A percentile compares a stretch with the other conserved stretches of the same genome.
Evolutionary conservation across 2,329 filamentous ascomycete genomes (phyloP).

Genomic region (Ophiocordyceps unilateralis): DNA sequence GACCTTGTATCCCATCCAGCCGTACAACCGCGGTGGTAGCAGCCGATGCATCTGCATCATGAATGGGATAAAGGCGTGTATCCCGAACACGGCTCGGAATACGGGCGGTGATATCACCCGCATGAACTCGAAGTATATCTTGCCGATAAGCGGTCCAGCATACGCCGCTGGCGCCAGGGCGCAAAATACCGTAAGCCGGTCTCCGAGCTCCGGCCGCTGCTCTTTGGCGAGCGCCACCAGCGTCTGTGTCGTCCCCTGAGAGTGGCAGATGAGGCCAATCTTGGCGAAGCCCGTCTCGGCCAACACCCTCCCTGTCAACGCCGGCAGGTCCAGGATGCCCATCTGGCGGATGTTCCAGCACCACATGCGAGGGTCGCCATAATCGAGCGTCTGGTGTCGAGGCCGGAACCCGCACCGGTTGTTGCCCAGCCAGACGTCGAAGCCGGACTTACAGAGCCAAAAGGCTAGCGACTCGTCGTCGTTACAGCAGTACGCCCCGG

Average conservation of each 20-base stretch:
- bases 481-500: conserved; percentile 77
- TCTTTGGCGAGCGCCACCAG: conserved; percentile 80
- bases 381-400: conserved; percentile 51
- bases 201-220: conserved; percentile 68
- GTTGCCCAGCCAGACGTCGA: conserved; percentile 91
- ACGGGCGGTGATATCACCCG: conserved; percentile 55
- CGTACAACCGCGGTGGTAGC: conserved; percentile 53
- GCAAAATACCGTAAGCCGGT: conserved; percentile 76
- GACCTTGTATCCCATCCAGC: conserved; percentile 69
- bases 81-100: conserved; percentile 74
- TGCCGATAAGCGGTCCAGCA: conserved; percentile 68
- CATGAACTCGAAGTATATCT: conserved; percentile 89
- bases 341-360: conserved; percentile 91
- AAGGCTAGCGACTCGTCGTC: conserved; percentile 84
- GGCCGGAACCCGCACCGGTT: conserved; percentile 79
- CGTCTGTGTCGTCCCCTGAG: conserved; percentile 79
- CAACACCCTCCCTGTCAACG: conserved; percentile 63
- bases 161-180: conserved; percentile 82
- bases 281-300: conserved; percentile 70
- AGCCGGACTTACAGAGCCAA: conserved; percentile 79
- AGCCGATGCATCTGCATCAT: conserved; percentile 73
- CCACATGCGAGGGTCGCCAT: conserved; percentile 82
- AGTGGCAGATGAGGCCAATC: conserved; percentile 70
- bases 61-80: conserved; percentile 81
- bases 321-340: conserved; percentile 76